phyloP scores from a whole-genome alignment of 1,139 yeast genomes.

The Suhomyces wounanorum region DNA sequence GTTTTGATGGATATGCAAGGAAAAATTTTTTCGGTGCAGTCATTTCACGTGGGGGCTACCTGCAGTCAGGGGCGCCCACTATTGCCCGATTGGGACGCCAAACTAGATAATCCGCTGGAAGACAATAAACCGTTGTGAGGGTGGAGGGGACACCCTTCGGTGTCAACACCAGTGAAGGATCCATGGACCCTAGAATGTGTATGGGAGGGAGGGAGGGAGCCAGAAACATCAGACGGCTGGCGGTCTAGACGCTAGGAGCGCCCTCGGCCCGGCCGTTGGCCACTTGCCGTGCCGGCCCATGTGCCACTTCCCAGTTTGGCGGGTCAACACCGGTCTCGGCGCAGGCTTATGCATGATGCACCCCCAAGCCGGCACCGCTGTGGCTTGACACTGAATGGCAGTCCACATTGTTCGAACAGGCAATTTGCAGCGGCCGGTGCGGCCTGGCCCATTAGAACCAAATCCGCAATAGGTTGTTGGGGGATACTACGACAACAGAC shows the following conservation, averaged over 20 bases:
- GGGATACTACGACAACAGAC: too few species aligned
- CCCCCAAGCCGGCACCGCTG: background rate
- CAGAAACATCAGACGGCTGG: background rate
- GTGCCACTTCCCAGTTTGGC: background rate
- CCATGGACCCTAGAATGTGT: background rate
- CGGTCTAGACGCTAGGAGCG: too few species aligned
- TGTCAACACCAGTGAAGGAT: background rate
- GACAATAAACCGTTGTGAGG: background rate
- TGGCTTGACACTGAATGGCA: background rate
- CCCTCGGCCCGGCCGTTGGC: too few species aligned
- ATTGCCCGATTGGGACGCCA: background rate
- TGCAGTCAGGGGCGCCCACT: conserved; percentile 1
- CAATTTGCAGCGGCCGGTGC: background rate
- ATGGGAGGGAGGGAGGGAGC: background rate
- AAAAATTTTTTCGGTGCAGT: background rate
- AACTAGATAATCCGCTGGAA: background rate
- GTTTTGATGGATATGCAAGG: background rate
- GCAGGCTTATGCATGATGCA: background rate
- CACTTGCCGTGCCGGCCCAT: background rate
- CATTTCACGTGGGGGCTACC: background rate
- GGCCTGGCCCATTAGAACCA: background rate
- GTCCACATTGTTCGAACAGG: background rate
- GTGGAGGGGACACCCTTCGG: too few species aligned
- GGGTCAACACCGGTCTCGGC: background rate
- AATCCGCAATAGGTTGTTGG: too few species aligned